These are phyloP conservation scores for Dothideomycetes sp. DNA, from an alignment of 2,329 filamentous ascomycete genomes.

Conservation along the genomic window DNA sequence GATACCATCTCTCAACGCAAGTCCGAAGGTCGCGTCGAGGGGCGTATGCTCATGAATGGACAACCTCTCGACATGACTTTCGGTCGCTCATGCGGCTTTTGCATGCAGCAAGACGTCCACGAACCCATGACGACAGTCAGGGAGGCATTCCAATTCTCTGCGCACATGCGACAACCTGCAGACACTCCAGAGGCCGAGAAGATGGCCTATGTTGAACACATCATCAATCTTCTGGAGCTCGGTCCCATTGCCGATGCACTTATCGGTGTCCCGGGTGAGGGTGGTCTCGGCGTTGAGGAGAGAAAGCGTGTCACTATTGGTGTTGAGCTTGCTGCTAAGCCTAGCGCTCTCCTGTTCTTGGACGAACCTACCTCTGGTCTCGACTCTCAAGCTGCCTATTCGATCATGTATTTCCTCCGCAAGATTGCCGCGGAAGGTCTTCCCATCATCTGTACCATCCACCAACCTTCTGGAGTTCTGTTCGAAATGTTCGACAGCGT, in stretches of 20 bases:
- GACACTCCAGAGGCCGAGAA: constrained; percentile 46
- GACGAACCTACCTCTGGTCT: constrained; percentile 50
- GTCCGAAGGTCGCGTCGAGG: constrained; percentile 51
- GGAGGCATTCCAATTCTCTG: constrained; percentile 45
- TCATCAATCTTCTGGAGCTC: constrained; percentile 59
- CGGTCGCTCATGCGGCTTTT: constrained; percentile 55
- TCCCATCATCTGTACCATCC: constrained; percentile 36
- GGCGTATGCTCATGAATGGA: constrained; percentile 56
- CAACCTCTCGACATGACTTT: constrained; percentile 45
- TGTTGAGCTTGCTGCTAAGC: constrained; percentile 27
- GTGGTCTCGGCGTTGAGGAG: constrained; percentile 52
- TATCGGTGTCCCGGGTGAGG: constrained; percentile 53
- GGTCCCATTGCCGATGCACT: constrained; percentile 54
- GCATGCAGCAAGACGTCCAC: constrained; percentile 62
- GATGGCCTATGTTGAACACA: constrained; percentile 52
- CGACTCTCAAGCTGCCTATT: constrained; percentile 53
- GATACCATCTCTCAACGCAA: constrained; percentile 49
- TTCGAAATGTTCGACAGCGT: constrained; percentile 35
- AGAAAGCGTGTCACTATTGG: constrained; percentile 52
- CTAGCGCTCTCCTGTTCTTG: constrained; percentile 50
- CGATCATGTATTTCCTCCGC: constrained; percentile 50
- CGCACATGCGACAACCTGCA: constrained; percentile 45
- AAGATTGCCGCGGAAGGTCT: constrained; percentile 43
- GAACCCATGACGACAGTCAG: constrained; percentile 44
- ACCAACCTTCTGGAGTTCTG: constrained; percentile 49